Evolutionary conservation across 768 basidiomycete species (phyloP), one percentile per base, ranked within the genome.

Genomic region (Russula vinacea): DNA sequence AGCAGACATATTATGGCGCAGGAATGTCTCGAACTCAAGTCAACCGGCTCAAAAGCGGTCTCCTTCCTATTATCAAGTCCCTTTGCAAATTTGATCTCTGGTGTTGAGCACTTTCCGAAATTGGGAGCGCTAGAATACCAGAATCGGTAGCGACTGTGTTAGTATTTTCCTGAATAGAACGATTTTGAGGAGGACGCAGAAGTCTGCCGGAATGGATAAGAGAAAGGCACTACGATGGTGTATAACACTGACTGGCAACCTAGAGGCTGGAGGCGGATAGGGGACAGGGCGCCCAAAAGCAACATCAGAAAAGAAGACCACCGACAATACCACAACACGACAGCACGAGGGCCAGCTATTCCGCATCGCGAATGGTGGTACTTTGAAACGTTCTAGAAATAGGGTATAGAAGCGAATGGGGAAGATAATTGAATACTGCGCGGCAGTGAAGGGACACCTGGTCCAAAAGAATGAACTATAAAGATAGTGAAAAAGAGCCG

Each of bases 51-150:
- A 76, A 84, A 86, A 67, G 76, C 75, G n/a, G 83, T 84, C 71
- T 84, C 84, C 70, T 72, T 79, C 57, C 84, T 76, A 58, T 73
- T 73, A 65, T 84, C 84, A 62, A 86, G 80, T 16, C 83, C 83
- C 22, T 66, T 71, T 35, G 74, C 84, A 65, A 85, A 86, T 60
- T 80, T 76, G 61, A 86, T 83, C 70, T 82, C 72, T 19, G 83
- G 84, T 42, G 79, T 75, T 6, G 81, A 75, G 76, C 84, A 87
- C n/a, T 71, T 76, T 40, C 84, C 84, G 63, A 87, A 87, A 74
- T 83, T 49, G 50, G 73, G 29, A 29, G 29, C 29, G 29, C 29
- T 29, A 5, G 29, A 29, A 29, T 29, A 72, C 40, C 51, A 1
- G 62, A 33, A 42, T 45, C 24, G 7, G 1, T 0, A 9, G 58